phyloP scores from a whole-genome alignment of 1,284 basidiomycete species.

The Sanghuangporus weigelae region DNA sequence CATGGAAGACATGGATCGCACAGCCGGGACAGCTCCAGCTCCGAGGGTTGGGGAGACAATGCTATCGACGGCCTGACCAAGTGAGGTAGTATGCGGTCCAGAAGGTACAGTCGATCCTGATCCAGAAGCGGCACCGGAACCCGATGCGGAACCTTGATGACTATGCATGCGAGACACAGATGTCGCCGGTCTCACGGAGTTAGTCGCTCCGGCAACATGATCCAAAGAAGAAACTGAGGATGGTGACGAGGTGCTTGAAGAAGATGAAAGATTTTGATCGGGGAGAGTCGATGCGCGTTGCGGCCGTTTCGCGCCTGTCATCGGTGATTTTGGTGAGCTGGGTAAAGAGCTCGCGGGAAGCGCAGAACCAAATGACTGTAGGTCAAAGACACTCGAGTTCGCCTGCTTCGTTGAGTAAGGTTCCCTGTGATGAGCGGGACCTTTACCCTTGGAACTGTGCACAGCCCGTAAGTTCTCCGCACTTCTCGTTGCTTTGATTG shows the following conservation, averaged over 20 bases:
- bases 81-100: not conserved
- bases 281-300: constrained; percentile 8
- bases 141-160: not conserved
- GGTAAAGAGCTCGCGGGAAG: constrained; percentile 18
- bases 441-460: constrained; percentile 1
- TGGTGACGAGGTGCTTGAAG: constrained; percentile 15
- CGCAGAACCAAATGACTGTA: constrained; percentile 39
- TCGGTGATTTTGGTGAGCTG: constrained; percentile 8
- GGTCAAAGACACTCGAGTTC: constrained; percentile 47
- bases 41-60: constrained; percentile 14
- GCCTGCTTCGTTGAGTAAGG: constrained; percentile 28
- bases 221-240: constrained; percentile 16
- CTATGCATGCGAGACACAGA: constrained; percentile 13
- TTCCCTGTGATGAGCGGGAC: not conserved
- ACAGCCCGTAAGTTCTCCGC: constrained; percentile 41
- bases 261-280: not conserved
- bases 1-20: not conserved
- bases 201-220: constrained; percentile 20
- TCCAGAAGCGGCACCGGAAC: not conserved
- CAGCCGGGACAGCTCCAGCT: not conserved
- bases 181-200: constrained; percentile 13
- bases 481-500: constrained; percentile 55
- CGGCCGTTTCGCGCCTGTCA: not conserved
- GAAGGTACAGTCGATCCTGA: not conserved
- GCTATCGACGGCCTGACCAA: constrained; percentile 3